Percentiles rank a stretch among this genome's conserved stretches.
Evolutionary conservation across 495 filamentous ascomycete species (phyloP).

Genomic region (Penicillium soppii): DNA sequence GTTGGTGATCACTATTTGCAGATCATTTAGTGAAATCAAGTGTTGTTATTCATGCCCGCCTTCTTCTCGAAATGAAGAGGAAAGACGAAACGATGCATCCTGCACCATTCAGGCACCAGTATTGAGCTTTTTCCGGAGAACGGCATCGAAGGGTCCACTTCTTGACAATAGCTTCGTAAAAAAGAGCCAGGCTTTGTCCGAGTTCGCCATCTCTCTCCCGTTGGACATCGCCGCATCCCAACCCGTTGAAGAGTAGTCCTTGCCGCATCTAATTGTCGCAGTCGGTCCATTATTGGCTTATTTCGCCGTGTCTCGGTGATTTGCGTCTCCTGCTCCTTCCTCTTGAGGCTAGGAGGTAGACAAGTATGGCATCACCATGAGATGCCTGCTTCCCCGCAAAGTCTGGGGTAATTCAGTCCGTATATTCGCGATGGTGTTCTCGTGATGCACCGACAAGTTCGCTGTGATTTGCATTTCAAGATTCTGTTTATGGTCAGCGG

Average conservation of each 20-base stretch:
- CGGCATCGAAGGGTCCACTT: conserved; percentile 4
- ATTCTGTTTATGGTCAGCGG: neutral
- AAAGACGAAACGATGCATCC: conserved; percentile 7
- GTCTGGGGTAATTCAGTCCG: conserved; percentile 8
- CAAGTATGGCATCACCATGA: neutral
- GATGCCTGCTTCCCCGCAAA: neutral
- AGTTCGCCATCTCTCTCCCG: neutral
- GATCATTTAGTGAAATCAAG: too few relatives aligned
- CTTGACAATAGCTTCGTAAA: neutral
- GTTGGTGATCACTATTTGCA: too few relatives aligned
- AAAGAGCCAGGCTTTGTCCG: neutral
- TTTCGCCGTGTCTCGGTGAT: conserved; percentile 20
- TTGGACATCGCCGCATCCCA: neutral
- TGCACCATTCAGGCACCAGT: conserved; percentile 4
- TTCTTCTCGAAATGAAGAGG: conserved; percentile 1
- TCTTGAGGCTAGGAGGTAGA: neutral
- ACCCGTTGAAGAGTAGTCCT: too few relatives aligned
- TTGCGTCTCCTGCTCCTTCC: conserved; percentile 21
- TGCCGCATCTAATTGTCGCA: too few relatives aligned
- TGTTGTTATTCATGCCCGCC: neutral
- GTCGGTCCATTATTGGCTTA: conserved; percentile 19
- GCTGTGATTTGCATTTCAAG: neutral
- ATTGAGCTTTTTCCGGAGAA: neutral
- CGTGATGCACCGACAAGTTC: neutral
- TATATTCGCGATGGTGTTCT: neutral